A percentile compares a stretch with the other conserved stretches of the same genome.
Conservation (phyloP, 148 eudicot species). For the Bassia scoparia region DNA sequence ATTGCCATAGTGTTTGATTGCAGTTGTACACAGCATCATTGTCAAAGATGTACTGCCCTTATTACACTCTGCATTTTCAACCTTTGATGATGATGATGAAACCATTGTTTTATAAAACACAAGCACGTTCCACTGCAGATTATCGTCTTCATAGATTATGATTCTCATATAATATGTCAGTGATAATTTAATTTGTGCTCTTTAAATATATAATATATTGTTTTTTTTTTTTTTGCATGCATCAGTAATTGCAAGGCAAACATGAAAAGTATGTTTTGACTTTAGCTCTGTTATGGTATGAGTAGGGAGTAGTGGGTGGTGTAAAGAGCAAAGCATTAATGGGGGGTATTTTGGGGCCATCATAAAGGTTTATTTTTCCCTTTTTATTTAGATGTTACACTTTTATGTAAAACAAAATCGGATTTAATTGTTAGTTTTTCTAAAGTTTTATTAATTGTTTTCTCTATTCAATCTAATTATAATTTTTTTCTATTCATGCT, state of each 20-base stretch:
- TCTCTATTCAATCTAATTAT: no score
- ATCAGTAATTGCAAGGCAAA: no score
- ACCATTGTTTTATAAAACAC: constrained; percentile 23
- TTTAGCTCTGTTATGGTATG: no score
- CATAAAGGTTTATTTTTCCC: no score
- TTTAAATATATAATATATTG: background rate
- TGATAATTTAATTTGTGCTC: background rate
- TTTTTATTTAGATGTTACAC: no score
- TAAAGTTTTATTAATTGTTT: no score
- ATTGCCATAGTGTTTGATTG: constrained; percentile 44
- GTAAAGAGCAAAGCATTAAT: background rate
- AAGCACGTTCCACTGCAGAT: constrained; percentile 24
- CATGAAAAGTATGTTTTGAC: no score
- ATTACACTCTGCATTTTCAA: constrained; percentile 11
- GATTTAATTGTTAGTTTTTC: no score
- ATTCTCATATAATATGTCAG: no score
- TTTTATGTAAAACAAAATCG: background rate
- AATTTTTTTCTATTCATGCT: no score
- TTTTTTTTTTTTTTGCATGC: no score
- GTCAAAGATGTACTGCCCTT: constrained; percentile 48
- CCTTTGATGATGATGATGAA: no score
- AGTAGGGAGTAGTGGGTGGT: background rate
- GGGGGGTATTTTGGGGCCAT: background rate
- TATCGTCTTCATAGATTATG: background rate
- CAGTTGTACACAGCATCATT: constrained; percentile 9